A percentile compares a stretch with the other conserved stretches of the same genome.
These are phyloP conservation scores for Chlorella sp. DNA, from an alignment of 139 green algal genomes.

Conservation along the genomic window DNA sequence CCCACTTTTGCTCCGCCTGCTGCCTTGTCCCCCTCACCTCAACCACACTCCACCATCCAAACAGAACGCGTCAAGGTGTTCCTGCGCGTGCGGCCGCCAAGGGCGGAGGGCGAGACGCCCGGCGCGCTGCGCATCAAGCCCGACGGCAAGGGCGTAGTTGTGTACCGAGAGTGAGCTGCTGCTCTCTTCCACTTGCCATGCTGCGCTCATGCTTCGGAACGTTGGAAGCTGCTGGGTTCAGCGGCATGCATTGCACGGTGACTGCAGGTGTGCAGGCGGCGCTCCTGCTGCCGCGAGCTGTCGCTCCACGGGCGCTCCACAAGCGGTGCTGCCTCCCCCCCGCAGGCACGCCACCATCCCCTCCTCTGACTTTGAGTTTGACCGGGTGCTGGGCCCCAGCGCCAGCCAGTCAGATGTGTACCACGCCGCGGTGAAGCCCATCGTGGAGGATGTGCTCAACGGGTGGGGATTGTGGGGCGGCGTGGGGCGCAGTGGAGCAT, in stretches of 20 bases:
- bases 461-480: constrained; percentile 32
- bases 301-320: not conserved
- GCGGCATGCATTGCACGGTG: too few relatives aligned
- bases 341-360: constrained; percentile 25
- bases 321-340: not conserved
- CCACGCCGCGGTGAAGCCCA: constrained; percentile 57
- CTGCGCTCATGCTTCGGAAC: too few relatives aligned
- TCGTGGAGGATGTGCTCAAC: constrained; percentile 79
- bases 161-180: constrained; percentile 46
- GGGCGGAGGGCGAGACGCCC: constrained; percentile 38
- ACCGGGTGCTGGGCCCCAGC: constrained; percentile 61
- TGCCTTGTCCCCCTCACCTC: not conserved
- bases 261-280: too few relatives aligned
- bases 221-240: too few relatives aligned
- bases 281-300: not conserved
- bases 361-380: constrained; percentile 56
- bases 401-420: constrained; percentile 82
- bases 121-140: constrained; percentile 34
- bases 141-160: constrained; percentile 27
- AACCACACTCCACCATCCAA: not conserved
- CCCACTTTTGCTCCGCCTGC: too few relatives aligned
- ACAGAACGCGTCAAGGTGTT: constrained; percentile 63
- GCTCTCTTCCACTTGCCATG: not conserved
- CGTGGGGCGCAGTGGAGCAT: not conserved
- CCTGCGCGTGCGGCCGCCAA: constrained; percentile 50